Conservation (phyloP, 148 eudicot genomes). For the Rhododendron kiyosumense region DNA sequence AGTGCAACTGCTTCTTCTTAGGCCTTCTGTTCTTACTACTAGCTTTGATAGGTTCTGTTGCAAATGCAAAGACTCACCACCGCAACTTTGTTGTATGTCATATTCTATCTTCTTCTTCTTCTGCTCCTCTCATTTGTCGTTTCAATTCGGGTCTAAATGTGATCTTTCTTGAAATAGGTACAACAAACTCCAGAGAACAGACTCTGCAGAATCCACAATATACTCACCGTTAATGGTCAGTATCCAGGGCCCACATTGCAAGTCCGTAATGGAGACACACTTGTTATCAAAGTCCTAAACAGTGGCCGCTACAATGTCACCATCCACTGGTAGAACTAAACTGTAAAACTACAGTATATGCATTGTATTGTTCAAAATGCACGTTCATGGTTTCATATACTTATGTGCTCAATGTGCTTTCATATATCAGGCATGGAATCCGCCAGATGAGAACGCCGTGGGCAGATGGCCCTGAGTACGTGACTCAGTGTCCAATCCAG, state of each 20-base stretch:
- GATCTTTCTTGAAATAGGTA: constrained; percentile 35
- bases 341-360: not conserved
- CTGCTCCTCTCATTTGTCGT: constrained; percentile 2
- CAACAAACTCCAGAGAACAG: constrained; percentile 52
- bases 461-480: constrained; percentile 80
- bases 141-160: not conserved
- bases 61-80: constrained; percentile 49
- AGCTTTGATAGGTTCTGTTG: constrained; percentile 26
- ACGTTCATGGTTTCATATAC: not conserved
- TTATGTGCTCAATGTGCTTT: not conserved
- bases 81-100: constrained; percentile 59
- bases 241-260: constrained; percentile 77
- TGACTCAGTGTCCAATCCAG: constrained; percentile 70
- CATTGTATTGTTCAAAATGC: not conserved
- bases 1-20: constrained; percentile 15
- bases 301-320: constrained; percentile 60
- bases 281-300: constrained; percentile 59
- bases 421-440: constrained; percentile 53
- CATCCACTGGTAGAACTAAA: constrained; percentile 62
- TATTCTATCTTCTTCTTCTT: not conserved
- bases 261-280: constrained; percentile 60
- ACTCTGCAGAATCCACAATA: constrained; percentile 49
- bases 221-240: constrained; percentile 79
- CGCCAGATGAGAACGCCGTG: constrained; percentile 66
- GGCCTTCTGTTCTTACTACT: constrained; percentile 26